Evolutionary conservation across 202 grass and related monocot genomes (phyloP).

Genomic region (Setaria italica): DNA sequence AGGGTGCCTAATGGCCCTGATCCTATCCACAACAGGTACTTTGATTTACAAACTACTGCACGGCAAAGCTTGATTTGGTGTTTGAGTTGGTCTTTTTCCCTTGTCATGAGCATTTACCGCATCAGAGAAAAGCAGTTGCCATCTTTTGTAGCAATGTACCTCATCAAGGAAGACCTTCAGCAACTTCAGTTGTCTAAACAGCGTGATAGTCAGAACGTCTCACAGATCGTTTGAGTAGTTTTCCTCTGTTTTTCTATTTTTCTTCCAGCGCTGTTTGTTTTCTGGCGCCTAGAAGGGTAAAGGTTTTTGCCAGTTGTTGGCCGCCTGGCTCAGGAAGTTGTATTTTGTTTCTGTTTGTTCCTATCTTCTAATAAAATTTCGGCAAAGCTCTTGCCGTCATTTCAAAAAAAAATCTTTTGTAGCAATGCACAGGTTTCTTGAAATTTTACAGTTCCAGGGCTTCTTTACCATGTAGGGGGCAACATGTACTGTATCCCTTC

Average conservation of each 20-base stretch:
- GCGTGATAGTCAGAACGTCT: too few relatives aligned
- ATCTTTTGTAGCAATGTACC: not conserved
- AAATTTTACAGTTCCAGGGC: constrained; percentile 3
- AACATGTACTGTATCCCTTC: not conserved
- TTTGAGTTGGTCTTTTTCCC: not conserved
- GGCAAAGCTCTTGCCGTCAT: too few relatives aligned
- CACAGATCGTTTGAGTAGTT: too few relatives aligned
- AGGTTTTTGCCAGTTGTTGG: too few relatives aligned
- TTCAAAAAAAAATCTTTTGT: not conserved
- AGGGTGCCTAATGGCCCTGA: constrained; percentile 95
- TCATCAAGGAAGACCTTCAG: too few relatives aligned
- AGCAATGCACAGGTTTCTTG: constrained; percentile 26
- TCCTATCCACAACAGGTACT: constrained; percentile 96
- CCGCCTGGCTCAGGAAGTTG: too few relatives aligned
- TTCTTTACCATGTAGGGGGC: not conserved
- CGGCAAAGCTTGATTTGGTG: constrained; percentile 10
- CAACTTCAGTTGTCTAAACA: too few relatives aligned
- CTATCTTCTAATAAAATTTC: too few relatives aligned
- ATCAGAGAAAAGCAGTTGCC: constrained; percentile 12
- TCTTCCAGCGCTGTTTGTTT: too few relatives aligned
- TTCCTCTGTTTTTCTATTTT: too few relatives aligned
- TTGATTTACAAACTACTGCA: constrained; percentile 31
- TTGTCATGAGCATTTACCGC: not conserved
- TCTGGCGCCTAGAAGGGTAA: too few relatives aligned
- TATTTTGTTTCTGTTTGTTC: too few relatives aligned